These are phyloP conservation scores for Phalaenopsis hybrid DNA, from an alignment of 116 monocot genomes.

Conservation along the genomic window DNA sequence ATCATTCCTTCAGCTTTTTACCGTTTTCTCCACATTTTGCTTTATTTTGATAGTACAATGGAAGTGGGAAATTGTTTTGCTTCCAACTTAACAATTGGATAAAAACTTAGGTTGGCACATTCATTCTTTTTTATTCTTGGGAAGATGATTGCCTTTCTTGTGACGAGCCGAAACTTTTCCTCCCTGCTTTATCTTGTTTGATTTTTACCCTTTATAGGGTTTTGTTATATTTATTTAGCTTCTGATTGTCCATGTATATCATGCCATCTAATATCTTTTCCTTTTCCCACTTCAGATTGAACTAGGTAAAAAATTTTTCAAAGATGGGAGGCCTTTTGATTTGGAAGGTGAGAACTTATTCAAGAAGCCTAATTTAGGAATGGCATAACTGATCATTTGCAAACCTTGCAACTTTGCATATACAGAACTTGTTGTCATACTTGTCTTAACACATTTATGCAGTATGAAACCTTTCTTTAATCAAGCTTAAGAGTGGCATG, in stretches of 20 bases:
- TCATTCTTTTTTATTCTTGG: background rate
- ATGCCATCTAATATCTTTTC: constrained; percentile 14
- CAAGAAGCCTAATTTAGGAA: background rate
- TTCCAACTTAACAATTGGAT: background rate
- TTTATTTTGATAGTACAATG: background rate
- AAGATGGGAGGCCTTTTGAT: constrained; percentile 85
- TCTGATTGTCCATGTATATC: background rate
- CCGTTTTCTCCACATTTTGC: background rate
- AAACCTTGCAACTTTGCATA: too few species aligned
- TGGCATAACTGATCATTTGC: background rate
- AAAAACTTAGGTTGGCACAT: background rate
- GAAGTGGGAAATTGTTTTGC: background rate
- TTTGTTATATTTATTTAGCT: background rate
- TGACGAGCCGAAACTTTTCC: background rate
- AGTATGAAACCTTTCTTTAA: background rate
- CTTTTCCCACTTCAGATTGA: constrained; percentile 46
- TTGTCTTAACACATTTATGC: background rate
- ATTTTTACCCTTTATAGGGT: background rate
- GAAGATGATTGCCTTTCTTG: background rate
- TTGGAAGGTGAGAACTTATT: constrained; percentile 64
- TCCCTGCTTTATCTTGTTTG: background rate
- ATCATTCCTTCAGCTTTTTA: background rate
- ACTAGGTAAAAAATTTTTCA: constrained; percentile 87
- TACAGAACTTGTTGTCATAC: background rate
- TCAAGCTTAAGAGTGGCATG: background rate